Evolutionary conservation across 1,284 basidiomycete genomes (phyloP), one percentile per base, ranked within the genome.

Genomic region (Moniliophthora roreri): DNA sequence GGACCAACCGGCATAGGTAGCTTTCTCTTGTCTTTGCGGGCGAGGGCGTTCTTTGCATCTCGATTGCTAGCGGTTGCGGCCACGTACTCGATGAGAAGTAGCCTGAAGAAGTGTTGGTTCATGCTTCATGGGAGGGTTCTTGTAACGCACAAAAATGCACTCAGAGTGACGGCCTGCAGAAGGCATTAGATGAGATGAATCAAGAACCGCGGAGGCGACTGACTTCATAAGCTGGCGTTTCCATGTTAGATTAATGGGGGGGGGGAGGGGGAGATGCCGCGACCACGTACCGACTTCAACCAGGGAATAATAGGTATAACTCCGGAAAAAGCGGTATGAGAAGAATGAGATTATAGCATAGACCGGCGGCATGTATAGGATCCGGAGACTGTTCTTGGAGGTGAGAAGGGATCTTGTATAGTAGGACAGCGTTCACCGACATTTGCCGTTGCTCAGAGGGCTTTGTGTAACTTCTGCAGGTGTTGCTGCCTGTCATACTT

Each of bases 281-380:
- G 13, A 16, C n/a, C n/a, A 20, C 83, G 60, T 65, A 87, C 87
- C 79, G 54, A 84, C 76, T 76, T 91, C 81, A 46, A 85, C 77
- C 37, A 94, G 80, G 26, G 83, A 83, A 66, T 91, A 95, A 67
- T 95, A 92, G 36, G 87, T 90, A 66, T 90, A 93, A 57, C 77
- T 74, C 47, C 88, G 80, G 75, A 92, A 94, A 72, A 75, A 95
- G 4, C 93, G 81, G 63, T 92, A 95, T 20, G 90, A 91, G 63
- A 93, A 83, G 78, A 94, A 95, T 1, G 91, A 92, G 54, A 95
- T 84, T 63, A 95, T 73, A n/a, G 87, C 86, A 68, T 91, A 93
- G 46, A 91, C 76, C 2, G 83, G 80, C 2, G 89, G 89, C 89
- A 91, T 89, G 63, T 90, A 91, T 58, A 91, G 66, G 53, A 91